A percentile compares a stretch with the other conserved stretches of the same genome.
Conservation (phyloP, 179 eudicot genomes). For the Corrigiola litoralis region DNA sequence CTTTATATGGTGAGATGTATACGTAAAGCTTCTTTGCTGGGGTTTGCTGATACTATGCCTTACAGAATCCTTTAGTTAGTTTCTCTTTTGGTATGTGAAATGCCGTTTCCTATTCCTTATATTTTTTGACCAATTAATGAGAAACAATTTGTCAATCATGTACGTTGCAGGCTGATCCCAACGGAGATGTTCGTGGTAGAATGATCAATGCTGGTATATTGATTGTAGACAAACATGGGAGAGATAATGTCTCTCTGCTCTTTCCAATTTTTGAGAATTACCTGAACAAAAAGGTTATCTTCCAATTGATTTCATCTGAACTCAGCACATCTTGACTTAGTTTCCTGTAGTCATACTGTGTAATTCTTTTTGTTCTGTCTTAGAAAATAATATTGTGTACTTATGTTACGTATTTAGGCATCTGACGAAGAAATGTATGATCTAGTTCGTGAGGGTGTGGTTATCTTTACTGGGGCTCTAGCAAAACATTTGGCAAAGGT, state of each 20-base stretch:
- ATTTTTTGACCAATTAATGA: neutral
- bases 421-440: conserved; percentile 92
- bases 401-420: conserved; percentile 42
- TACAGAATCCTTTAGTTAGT: neutral
- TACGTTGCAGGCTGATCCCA: conserved; percentile 78
- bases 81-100: neutral
- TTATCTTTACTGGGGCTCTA: conserved; percentile 92
- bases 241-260: conserved; percentile 75
- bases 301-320: neutral
- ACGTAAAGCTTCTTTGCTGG: no score
- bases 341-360: neutral
- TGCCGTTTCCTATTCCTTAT: neutral
- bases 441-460: conserved; percentile 99
- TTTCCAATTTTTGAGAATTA: conserved; percentile 98
- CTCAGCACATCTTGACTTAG: neutral
- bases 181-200: conserved; percentile 94
- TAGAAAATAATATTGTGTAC: no score
- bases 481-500: conserved; percentile 96
- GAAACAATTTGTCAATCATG: neutral
- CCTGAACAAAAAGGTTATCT: conserved; percentile 81
- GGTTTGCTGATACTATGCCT: neutral
- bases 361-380: no score
- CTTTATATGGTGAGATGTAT: no score
- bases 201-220: conserved; percentile 97
- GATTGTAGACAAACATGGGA: conserved; percentile 95